These are phyloP conservation scores for Williopsis jadinii DNA, from an alignment of 1,139 yeast species.

Conservation along the genomic window DNA sequence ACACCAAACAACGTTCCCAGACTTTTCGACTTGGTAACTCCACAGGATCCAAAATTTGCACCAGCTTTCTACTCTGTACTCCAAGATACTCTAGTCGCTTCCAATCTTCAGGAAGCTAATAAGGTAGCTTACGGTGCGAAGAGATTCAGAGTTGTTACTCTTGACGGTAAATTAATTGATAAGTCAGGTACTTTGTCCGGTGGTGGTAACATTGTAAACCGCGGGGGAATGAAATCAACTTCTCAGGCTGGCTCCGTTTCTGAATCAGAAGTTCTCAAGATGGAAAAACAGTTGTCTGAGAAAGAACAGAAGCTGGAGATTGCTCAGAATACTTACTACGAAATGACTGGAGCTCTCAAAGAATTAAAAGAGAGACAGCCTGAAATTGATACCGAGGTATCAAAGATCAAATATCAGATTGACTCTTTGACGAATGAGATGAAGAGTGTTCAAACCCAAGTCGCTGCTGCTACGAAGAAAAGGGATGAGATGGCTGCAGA, in stretches of 20 bases:
- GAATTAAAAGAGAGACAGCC: constrained; percentile 63
- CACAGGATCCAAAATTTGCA: constrained; percentile 58
- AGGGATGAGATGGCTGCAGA: constrained; percentile 17
- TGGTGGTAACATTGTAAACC: constrained; percentile 69
- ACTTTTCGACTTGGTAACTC: constrained; percentile 73
- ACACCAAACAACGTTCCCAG: constrained; percentile 80
- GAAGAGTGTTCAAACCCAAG: constrained; percentile 20
- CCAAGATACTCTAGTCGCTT: constrained; percentile 82
- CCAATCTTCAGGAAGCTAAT: constrained; percentile 73
- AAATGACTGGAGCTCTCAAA: constrained; percentile 54
- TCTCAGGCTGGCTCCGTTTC: constrained; percentile 27
- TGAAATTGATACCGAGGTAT: constrained; percentile 55
- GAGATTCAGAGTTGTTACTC: constrained; percentile 83
- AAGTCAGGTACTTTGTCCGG: constrained; percentile 98
- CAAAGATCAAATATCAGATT: constrained; percentile 59
- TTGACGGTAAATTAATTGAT: constrained; percentile 89
- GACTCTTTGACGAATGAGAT: constrained; percentile 41
- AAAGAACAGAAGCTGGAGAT: constrained; percentile 51
- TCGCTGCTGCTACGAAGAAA: constrained; percentile 25
- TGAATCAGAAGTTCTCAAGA: constrained; percentile 51
- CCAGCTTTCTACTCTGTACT: constrained; percentile 89
- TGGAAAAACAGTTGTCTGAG: constrained; percentile 46
- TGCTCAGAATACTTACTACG: constrained; percentile 46
- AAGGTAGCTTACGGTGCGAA: constrained; percentile 80
- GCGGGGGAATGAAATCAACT: constrained; percentile 32